phyloP scores from a whole-genome alignment of 257 asterid species.

The Ilex asprella region DNA sequence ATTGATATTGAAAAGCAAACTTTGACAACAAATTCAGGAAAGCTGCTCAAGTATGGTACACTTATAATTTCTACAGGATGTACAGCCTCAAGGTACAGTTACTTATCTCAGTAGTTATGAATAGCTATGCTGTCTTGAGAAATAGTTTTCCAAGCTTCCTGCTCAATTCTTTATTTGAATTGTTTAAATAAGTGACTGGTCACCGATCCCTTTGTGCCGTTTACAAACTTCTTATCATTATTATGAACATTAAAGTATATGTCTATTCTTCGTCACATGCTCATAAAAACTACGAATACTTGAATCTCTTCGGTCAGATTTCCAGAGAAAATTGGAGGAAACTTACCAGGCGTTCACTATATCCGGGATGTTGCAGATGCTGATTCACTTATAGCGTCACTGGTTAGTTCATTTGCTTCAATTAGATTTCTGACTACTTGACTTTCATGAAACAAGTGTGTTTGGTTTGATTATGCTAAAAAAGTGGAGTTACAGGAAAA shows the following conservation, averaged over 20 bases:
- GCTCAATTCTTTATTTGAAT: no score
- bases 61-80: constrained; percentile 46
- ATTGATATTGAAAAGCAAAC: constrained; percentile 38
- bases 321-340: constrained; percentile 94
- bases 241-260: no score
- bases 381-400: constrained; percentile 67
- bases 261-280: no score
- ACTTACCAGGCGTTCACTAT: constrained; percentile 83
- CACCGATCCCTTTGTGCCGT: no score
- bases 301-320: constrained; percentile 37
- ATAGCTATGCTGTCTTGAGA: neutral
- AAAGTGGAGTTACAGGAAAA: no score
- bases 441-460: neutral
- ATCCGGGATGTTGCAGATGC: constrained; percentile 96
- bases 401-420: constrained; percentile 34
- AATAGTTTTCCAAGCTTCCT: no score
- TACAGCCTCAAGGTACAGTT: constrained; percentile 30
- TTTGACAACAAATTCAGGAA: constrained; percentile 38
- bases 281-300: no score
- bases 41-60: constrained; percentile 42
- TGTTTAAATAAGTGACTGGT: no score
- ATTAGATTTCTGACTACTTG: neutral
- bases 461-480: neutral
- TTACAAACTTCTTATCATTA: no score
- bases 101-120: neutral